These are phyloP conservation scores for Trypanosomatidae sp. DNA, from an alignment of 208 protist genomes.

Conservation along the genomic window DNA sequence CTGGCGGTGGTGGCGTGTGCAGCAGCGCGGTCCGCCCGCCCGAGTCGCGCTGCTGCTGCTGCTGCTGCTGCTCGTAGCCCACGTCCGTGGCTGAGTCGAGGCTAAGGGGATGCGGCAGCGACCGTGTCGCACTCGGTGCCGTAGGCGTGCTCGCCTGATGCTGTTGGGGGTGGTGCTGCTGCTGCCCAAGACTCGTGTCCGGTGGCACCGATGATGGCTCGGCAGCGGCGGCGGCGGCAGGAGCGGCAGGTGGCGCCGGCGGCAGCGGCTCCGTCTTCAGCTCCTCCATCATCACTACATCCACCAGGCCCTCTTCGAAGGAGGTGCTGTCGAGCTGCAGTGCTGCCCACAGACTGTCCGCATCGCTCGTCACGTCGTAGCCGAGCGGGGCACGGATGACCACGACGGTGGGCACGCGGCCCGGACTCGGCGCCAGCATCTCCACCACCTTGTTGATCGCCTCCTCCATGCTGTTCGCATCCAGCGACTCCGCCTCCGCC, in stretches of 20 bases:
- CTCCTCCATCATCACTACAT: constrained; percentile 55
- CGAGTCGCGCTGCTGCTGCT: no score
- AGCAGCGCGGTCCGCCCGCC: not conserved
- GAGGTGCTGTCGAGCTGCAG: constrained; percentile 43
- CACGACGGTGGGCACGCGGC: constrained; percentile 37
- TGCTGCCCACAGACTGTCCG: constrained; percentile 30
- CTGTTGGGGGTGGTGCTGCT: not conserved
- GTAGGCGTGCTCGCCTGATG: not conserved
- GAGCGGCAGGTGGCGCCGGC: constrained; percentile 1
- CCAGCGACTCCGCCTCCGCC: not conserved
- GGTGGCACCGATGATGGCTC: no score
- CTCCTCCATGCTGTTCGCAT: constrained; percentile 12
- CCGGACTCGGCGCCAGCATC: constrained; percentile 23
- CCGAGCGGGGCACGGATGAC: constrained; percentile 33
- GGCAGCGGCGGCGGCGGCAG: no score
- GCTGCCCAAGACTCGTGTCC: no score
- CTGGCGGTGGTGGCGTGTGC: not conserved
- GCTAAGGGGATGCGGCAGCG: not conserved
- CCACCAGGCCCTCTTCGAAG: constrained; percentile 54
- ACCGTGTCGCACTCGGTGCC: not conserved
- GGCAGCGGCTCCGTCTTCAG: constrained; percentile 37
- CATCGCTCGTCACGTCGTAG: constrained; percentile 37
- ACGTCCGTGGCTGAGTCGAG: not conserved
- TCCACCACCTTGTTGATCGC: constrained; percentile 28
- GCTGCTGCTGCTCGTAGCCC: no score